A percentile compares a stretch with the other conserved stretches of the same genome.
Conservation (phyloP, 1,139 yeast genomes). For the Meyerozyma carpophila region DNA sequence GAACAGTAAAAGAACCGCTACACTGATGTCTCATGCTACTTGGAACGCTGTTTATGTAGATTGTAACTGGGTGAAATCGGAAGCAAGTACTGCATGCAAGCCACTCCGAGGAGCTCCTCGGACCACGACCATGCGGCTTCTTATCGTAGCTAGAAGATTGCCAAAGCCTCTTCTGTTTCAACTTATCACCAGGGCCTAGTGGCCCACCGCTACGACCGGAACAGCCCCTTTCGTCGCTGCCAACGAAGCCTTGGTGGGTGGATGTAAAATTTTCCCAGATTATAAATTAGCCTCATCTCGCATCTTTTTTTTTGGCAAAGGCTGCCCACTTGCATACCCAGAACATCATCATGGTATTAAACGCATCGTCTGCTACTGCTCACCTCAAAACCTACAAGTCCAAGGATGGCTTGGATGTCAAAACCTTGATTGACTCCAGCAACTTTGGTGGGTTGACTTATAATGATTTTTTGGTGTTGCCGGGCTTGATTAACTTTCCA, state of each 20-base stretch:
- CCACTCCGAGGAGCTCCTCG: not conserved
- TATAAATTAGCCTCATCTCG: constrained; percentile 1
- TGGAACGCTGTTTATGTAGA: not conserved
- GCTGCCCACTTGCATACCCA: constrained; percentile 23
- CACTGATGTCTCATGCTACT: constrained; percentile 2
- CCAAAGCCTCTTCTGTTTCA: not conserved
- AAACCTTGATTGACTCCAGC: constrained; percentile 82
- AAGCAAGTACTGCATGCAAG: not conserved
- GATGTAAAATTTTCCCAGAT: not conserved
- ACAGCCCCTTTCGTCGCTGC: not conserved
- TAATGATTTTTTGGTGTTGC: constrained; percentile 91
- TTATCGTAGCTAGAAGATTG: not conserved
- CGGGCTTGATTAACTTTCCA: constrained; percentile 91
- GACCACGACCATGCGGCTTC: not conserved
- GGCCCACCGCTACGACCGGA: no score
- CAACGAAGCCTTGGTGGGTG: not conserved
- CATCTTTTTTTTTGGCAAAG: constrained; percentile 40
- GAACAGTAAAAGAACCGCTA: constrained; percentile 3
- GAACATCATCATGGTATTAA: constrained; percentile 32
- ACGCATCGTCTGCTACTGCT: constrained; percentile 63
- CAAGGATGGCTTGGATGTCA: constrained; percentile 83
- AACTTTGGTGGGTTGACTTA: constrained; percentile 95
- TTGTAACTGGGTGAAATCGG: not conserved
- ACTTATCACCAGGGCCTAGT: no score
- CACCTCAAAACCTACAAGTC: constrained; percentile 58